phyloP scores from a whole-genome alignment of 208 protist genomes.

The Crithidia bombi region DNA sequence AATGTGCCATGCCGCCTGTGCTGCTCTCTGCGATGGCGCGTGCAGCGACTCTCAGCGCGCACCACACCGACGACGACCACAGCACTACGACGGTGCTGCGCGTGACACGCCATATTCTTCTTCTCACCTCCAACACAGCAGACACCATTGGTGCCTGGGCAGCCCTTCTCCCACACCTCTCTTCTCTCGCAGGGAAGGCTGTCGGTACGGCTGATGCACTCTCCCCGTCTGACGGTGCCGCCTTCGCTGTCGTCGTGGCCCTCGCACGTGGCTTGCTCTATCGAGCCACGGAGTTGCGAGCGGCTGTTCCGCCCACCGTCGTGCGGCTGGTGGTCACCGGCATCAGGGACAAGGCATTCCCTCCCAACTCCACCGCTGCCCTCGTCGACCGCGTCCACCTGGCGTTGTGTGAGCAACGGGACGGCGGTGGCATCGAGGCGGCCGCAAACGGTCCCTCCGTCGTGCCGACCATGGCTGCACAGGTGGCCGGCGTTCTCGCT shows the following conservation, averaged over 20 bases:
- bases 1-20: conserved; percentile 24
- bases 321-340: conserved; percentile 3
- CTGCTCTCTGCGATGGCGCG: conserved; percentile 12
- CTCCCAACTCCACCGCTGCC: not conserved
- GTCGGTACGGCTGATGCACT: not conserved
- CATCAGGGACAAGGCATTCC: not conserved
- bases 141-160: conserved; percentile 15
- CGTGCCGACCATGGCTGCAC: conserved; percentile 2
- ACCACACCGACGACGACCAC: too few relatives aligned
- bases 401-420: not conserved
- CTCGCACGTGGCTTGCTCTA: not conserved
- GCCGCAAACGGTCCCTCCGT: not conserved
- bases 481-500: conserved; percentile 20
- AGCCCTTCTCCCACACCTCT: conserved; percentile 6
- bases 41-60: not conserved
- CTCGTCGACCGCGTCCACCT: not conserved
- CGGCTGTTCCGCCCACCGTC: not conserved
- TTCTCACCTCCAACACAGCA: conserved; percentile 18
- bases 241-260: not conserved
- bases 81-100: conserved; percentile 14
- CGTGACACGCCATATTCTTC: conserved; percentile 4
- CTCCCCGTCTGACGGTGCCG: not conserved
- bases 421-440: not conserved
- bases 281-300: not conserved
- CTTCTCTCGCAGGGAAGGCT: not conserved